These are phyloP conservation scores for Cercospora janseana DNA, from an alignment of 2,329 filamentous ascomycete genomes.

Conservation along the genomic window DNA sequence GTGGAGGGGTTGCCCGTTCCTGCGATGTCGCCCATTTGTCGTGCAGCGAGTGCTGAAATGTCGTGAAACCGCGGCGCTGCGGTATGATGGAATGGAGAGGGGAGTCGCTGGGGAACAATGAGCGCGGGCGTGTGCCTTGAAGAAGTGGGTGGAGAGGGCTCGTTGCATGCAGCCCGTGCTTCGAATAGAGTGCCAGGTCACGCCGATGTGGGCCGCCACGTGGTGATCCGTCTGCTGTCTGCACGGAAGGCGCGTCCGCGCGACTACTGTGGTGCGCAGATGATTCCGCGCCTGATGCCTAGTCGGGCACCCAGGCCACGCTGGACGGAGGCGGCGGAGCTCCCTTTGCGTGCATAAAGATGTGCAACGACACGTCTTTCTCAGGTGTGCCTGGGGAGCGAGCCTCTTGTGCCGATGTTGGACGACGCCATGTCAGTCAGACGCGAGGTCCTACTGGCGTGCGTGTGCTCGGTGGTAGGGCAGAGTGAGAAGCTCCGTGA, in stretches of 20 bases:
- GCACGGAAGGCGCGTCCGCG: neutral
- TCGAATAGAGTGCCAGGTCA: constrained; percentile 13
- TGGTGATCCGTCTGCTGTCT: constrained; percentile 4
- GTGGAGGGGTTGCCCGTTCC: no score
- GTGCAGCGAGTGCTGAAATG: constrained; percentile 1
- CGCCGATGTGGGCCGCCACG: constrained; percentile 13
- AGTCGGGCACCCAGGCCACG: neutral
- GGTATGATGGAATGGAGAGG: neutral
- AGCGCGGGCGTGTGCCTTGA: constrained; percentile 14
- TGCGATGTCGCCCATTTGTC: constrained; percentile 11
- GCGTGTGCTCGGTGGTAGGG: no score
- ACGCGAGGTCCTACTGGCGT: neutral
- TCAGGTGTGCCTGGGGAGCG: no score
- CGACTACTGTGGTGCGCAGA: no score
- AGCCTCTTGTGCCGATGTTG: no score
- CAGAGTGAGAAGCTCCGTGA: constrained; percentile 12
- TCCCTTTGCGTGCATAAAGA: neutral
- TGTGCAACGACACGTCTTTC: neutral
- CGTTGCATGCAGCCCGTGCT: constrained; percentile 2
- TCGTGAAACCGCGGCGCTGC: neutral
- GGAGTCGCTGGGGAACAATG: neutral
- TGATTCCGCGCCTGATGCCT: no score
- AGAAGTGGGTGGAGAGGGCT: constrained; percentile 7
- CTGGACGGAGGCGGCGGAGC: neutral
- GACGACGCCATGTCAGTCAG: no score